Percentiles rank a stretch among this genome's conserved stretches.
Evolutionary conservation across 2,329 filamentous ascomycete genomes (phyloP).

Genomic region (Hypoxylon sp.): DNA sequence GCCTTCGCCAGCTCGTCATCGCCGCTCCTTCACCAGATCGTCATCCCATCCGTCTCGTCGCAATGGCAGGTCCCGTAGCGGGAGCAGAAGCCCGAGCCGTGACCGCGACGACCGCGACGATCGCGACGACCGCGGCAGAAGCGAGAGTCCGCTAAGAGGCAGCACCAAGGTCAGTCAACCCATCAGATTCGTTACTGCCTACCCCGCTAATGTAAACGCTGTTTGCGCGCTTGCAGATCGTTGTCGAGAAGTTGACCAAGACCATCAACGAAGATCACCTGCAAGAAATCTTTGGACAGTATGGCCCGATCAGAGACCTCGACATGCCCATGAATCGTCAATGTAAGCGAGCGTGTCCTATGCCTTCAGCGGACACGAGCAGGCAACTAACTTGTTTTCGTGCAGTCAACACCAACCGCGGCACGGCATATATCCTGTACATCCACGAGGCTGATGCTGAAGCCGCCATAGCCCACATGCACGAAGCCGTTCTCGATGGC

Average conservation of each 20-base stretch:
- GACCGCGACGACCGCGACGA: conserved; percentile 32
- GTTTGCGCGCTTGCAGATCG: conserved; percentile 68
- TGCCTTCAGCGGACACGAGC: neutral
- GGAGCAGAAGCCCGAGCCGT: conserved; percentile 38
- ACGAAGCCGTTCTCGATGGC: conserved; percentile 93
- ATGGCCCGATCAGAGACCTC: conserved; percentile 84
- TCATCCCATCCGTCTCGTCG: conserved; percentile 45
- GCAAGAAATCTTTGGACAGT: conserved; percentile 89
- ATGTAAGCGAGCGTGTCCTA: conserved; percentile 60
- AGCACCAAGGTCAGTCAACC: conserved; percentile 43
- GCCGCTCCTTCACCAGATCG: conserved; percentile 43
- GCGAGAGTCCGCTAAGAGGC: conserved; percentile 43
- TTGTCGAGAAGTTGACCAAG: conserved; percentile 94
- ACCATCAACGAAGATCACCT: conserved; percentile 91
- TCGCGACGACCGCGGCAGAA: conserved; percentile 35
- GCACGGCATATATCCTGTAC: conserved; percentile 92
- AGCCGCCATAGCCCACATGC: conserved; percentile 92
- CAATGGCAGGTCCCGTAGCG: conserved; percentile 47
- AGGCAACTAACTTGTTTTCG: conserved; percentile 26
- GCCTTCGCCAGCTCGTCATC: conserved; percentile 42
- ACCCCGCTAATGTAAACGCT: conserved; percentile 8
- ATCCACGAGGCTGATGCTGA: conserved; percentile 80
- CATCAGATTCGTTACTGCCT: neutral
- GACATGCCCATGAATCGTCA: conserved; percentile 89
- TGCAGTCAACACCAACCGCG: conserved; percentile 85